Percentiles rank a stretch among this genome's conserved stretches.
phyloP scores from a whole-genome alignment of 2,329 filamentous ascomycete genomes.

The Hypoxylon sp. region DNA sequence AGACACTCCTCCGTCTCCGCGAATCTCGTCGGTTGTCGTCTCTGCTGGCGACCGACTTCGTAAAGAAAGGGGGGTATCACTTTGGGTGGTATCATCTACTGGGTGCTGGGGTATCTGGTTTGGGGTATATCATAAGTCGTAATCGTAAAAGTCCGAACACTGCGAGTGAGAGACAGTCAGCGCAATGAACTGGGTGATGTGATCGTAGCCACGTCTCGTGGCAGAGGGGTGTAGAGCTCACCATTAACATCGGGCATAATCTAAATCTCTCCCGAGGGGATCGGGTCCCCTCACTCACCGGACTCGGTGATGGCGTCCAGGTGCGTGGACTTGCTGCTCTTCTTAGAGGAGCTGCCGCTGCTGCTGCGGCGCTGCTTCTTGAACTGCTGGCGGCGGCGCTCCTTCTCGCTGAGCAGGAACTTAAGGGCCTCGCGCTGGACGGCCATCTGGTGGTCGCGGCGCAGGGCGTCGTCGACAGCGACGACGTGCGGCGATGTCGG shows the following conservation, averaged over 20 bases:
- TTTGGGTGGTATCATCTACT: not conserved
- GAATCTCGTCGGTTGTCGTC: not conserved
- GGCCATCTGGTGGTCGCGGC: constrained; percentile 59
- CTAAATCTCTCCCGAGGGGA: constrained; percentile 32
- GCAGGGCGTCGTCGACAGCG: constrained; percentile 56
- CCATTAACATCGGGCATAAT: constrained; percentile 42
- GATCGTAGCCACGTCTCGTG: not conserved
- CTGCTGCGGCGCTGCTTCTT: constrained; percentile 41
- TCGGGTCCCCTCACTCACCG: constrained; percentile 49
- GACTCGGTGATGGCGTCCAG: constrained; percentile 66
- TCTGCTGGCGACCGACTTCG: not conserved
- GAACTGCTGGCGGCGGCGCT: constrained; percentile 54
- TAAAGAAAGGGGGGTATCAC: constrained; percentile 27
- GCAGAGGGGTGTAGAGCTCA: constrained; percentile 30
- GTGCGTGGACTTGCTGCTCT: constrained; percentile 55
- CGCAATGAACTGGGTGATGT: not conserved
- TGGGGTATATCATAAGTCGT: constrained; percentile 13
- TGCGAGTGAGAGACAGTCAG: constrained; percentile 7
- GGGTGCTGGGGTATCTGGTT: constrained; percentile 28
- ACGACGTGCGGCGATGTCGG: constrained; percentile 53
- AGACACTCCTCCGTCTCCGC: not conserved
- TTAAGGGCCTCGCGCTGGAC: constrained; percentile 62
- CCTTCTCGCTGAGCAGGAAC: constrained; percentile 62
- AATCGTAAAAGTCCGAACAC: constrained; percentile 3
- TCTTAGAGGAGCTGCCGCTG: constrained; percentile 54